phyloP scores from a whole-genome alignment of 108 stramenopile genomes.

The Nannochloropsis salina region DNA sequence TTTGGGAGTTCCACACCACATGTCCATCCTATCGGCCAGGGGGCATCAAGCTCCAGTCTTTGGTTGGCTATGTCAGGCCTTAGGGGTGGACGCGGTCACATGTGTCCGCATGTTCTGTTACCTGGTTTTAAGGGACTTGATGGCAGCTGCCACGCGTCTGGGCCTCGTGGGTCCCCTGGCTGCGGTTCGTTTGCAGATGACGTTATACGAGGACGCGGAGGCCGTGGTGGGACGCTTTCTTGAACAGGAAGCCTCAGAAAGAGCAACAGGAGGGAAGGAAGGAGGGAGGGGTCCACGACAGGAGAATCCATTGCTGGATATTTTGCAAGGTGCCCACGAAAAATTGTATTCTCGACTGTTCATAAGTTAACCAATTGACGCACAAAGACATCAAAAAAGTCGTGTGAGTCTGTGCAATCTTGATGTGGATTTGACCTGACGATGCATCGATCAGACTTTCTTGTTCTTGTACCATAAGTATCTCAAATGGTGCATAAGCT shows the following conservation, averaged over 20 bases:
- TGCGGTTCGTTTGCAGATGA: constrained; percentile 1
- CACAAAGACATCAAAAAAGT: not conserved
- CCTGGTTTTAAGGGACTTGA: not conserved
- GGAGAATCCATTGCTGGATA: not conserved
- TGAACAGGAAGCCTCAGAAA: not conserved
- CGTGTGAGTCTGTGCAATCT: not conserved
- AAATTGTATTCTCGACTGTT: constrained; percentile 18
- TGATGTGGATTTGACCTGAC: not conserved
- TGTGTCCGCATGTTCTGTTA: not conserved
- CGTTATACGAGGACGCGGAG: not conserved
- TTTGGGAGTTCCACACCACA: not conserved
- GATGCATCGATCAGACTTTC: not conserved
- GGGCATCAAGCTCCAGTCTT: constrained; percentile 3
- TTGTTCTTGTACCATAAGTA: not conserved
- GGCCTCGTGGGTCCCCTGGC: not conserved
- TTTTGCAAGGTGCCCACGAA: constrained; percentile 9
- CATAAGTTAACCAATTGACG: not conserved
- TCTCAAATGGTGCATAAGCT: not conserved
- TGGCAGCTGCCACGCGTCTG: not conserved
- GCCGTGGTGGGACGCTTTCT: not conserved
- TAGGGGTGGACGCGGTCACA: not conserved
- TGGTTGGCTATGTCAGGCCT: not conserved
- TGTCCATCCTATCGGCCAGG: not conserved
- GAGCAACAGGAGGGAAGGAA: not conserved
- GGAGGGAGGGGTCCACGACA: not conserved